phyloP scores from a whole-genome alignment of 495 filamentous ascomycete species.

The Bacidia rubella region DNA sequence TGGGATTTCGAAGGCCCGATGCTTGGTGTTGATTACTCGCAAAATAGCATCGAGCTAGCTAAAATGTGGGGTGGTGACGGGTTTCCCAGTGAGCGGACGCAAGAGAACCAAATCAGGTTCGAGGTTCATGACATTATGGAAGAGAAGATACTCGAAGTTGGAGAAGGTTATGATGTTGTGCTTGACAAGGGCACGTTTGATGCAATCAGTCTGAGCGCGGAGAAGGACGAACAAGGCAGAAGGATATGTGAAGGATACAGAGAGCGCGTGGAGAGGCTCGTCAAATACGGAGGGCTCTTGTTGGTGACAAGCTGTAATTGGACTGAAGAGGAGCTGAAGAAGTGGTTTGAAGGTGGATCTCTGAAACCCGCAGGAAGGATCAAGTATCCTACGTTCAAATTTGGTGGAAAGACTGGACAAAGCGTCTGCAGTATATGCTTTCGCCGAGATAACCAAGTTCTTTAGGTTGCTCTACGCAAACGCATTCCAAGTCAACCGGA shows the following conservation, averaged over 20 bases:
- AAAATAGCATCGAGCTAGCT: slow-evolving; percentile 50
- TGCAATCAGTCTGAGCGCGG: slow-evolving; percentile 63
- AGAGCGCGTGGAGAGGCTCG: slow-evolving; percentile 44
- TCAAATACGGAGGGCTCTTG: slow-evolving; percentile 58
- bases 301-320: slow-evolving; percentile 94
- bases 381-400: slow-evolving; percentile 57
- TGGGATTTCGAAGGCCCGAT: slow-evolving; percentile 46
- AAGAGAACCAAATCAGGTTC: slow-evolving; percentile 39
- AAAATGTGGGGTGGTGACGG: slow-evolving; percentile 13
- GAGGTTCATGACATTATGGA: slow-evolving; percentile 63
- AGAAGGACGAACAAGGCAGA: slow-evolving; percentile 36
- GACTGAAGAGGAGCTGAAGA: slow-evolving; percentile 75
- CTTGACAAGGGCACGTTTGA: slow-evolving; percentile 98
- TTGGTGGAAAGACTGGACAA: slow-evolving; percentile 59
- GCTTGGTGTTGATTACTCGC: slow-evolving; percentile 81
- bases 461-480: too few relatives aligned
- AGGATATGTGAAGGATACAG: slow-evolving; percentile 63
- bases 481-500: too few relatives aligned
- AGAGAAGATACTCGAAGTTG: slow-evolving; percentile 14
- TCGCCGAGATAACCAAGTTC: slow-evolving; percentile 17
- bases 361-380: slow-evolving; percentile 50
- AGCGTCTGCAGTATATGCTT: slow-evolving; percentile 78
- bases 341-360: slow-evolving; percentile 50
- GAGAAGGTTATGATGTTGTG: slow-evolving; percentile 58
- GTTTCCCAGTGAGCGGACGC: neutral